phyloP scores from a whole-genome alignment of 306 rosid genomes.

The Cyclanthera cordifolia region DNA sequence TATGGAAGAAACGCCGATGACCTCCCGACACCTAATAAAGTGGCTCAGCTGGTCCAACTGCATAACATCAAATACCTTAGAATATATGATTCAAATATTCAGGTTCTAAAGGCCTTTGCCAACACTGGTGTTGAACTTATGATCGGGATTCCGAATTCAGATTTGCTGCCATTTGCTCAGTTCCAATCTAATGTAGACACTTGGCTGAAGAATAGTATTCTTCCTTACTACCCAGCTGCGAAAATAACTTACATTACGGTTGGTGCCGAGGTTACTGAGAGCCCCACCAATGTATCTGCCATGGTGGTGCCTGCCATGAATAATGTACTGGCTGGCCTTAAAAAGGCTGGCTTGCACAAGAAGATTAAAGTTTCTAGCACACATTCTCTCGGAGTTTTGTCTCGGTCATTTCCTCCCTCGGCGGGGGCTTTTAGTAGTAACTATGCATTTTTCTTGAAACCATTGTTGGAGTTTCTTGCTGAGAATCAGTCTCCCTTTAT shows the following conservation, averaged over 20 bases:
- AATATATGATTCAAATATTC: conserved; percentile 73
- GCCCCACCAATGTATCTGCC: conserved; percentile 47
- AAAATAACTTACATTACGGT: conserved; percentile 85
- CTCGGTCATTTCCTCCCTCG: conserved; percentile 93
- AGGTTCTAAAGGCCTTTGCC: conserved; percentile 88
- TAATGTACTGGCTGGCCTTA: conserved; percentile 69
- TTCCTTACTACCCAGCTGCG: conserved; percentile 79
- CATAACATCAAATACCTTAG: conserved; percentile 73
- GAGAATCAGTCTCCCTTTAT: conserved; percentile 90
- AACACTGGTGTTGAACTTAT: conserved; percentile 81
- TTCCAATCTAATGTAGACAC: conserved; percentile 83
- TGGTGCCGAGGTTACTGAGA: conserved; percentile 90
- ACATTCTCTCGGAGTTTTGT: conserved; percentile 89
- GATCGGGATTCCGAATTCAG: conserved; percentile 78
- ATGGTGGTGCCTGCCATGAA: conserved; percentile 83
- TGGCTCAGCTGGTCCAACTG: conserved; percentile 68
- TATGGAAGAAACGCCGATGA: conserved; percentile 97
- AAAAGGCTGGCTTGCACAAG: conserved; percentile 63
- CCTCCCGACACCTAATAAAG: conserved; percentile 93
- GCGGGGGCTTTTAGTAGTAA: conserved; percentile 92
- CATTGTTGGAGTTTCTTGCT: conserved; percentile 86
- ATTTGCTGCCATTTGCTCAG: conserved; percentile 75
- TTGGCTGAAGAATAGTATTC: conserved; percentile 79
- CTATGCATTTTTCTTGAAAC: conserved; percentile 76
- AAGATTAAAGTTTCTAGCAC: conserved; percentile 82